Conservation (phyloP, 306 rosid genomes). For the Benincasa hispida region DNA sequence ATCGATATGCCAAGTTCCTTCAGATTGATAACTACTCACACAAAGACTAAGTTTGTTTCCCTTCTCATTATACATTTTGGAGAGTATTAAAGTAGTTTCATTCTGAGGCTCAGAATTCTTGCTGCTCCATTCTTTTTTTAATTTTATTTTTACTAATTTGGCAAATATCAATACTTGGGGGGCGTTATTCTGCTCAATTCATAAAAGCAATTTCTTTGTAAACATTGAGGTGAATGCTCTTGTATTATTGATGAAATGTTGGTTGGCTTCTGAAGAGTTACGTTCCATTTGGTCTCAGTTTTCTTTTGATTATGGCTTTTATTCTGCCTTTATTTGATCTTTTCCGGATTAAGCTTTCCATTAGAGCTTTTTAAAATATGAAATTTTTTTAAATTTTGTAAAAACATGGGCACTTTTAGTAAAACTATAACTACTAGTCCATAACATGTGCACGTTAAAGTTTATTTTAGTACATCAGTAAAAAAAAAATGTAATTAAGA, state of each 20-base stretch:
- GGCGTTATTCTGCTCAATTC: background rate
- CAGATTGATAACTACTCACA: conserved; percentile 26
- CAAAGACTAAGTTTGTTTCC: conserved; percentile 19
- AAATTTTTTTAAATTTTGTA: too few relatives aligned
- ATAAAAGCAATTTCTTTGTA: background rate
- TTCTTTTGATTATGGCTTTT: background rate
- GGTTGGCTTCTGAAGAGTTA: background rate
- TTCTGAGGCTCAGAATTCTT: conserved; percentile 2
- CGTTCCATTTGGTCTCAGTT: background rate
- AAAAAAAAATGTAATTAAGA: too few relatives aligned
- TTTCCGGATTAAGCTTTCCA: background rate
- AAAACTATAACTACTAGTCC: too few relatives aligned
- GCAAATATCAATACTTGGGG: background rate
- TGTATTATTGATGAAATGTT: background rate
- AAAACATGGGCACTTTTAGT: too few relatives aligned
- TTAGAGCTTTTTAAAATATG: too few relatives aligned
- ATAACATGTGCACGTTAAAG: too few relatives aligned
- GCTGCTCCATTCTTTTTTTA: background rate
- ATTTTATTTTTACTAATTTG: background rate
- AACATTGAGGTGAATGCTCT: background rate
- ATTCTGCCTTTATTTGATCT: background rate
- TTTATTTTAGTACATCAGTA: too few relatives aligned
- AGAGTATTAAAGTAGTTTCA: conserved; percentile 9
- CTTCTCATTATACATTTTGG: background rate
- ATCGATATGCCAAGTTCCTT: conserved; percentile 30